Evolutionary conservation across 163 green algal species (phyloP), one percentile per base, ranked within the genome.

Genomic region (Trebouxiophyceae sp.): DNA sequence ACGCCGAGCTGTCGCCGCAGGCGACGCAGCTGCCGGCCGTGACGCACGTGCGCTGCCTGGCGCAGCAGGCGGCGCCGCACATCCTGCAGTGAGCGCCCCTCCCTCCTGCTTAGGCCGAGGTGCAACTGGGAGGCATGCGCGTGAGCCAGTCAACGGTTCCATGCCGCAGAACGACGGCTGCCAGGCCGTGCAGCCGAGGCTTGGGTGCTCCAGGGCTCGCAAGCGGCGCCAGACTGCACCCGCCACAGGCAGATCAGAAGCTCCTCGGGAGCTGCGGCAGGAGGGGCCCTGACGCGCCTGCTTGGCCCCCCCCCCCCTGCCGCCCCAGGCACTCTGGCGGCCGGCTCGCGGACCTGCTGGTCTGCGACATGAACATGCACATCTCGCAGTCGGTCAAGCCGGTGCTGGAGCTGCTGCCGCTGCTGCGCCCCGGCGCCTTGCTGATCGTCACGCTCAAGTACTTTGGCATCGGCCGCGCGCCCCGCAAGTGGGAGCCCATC

Each of bases 301-400:
- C n/a, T n/a, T n/a, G n/a, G n/a, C n/a, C n/a, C n/a, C n/a, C n/a
- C n/a, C n/a, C n/a, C n/a, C n/a, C n/a, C n/a, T n/a, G n/a, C n/a
- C n/a, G n/a, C n/a, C n/a, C n/a, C n/a, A n/a, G n/a, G n/a, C n/a
- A n/a, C n/a, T n/a, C n/a, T n/a, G n/a, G n/a, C n/a, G 39, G 39
- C 39, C 12, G 12, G 39, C 39, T 16, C 12, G 39, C 16, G 39
- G 39, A 50, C 39, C 8, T 50, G 39, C 12, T 50, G 8, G 39
- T 50, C 12, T 50, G 39, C 39, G 39, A 50, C 39, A 50, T 50
- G 39, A 50, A 50, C 39, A n/a, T 50, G 39, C 39, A 50, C 39
- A 50, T 50, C 39, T 8, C 8, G 12, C 8, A 8, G 12, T 8
- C 39, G 12, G 8, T 8, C 39, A 50, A 16, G 39, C 39, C 39